Conservation (phyloP, 2,329 filamentous ascomycete genomes). For the Arachnopeziza araneosa region DNA sequence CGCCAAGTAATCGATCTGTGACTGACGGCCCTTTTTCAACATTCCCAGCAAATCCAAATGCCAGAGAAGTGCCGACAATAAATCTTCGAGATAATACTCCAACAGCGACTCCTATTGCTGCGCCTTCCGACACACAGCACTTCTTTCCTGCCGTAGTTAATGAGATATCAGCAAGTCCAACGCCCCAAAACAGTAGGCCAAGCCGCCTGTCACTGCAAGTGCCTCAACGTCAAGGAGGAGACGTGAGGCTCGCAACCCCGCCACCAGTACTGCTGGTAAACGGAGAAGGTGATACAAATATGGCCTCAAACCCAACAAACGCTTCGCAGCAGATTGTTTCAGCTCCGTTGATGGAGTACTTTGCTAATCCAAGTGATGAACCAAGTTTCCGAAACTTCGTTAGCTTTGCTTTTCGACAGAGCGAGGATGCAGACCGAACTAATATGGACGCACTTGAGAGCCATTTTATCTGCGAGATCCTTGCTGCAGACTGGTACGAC, state of each 20-base stretch:
- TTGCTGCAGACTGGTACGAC: slow-evolving; percentile 48
- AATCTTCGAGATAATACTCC: slow-evolving; percentile 36
- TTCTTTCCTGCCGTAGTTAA: slow-evolving; percentile 29
- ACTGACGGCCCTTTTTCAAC: slow-evolving; percentile 65
- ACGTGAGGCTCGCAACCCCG: slow-evolving; percentile 57
- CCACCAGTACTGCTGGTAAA: slow-evolving; percentile 43
- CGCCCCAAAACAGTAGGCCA: slow-evolving; percentile 32
- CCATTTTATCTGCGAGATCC: slow-evolving; percentile 46
- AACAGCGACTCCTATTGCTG: slow-evolving; percentile 37
- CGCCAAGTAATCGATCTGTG: slow-evolving; percentile 65
- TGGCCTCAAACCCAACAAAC: slow-evolving; percentile 28
- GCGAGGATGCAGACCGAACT: slow-evolving; percentile 34
- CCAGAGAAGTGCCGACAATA: slow-evolving; percentile 41
- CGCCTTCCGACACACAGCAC: slow-evolving; percentile 34
- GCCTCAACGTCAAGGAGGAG: slow-evolving; percentile 53
- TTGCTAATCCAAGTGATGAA: slow-evolving; percentile 16
- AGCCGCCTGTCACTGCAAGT: slow-evolving; percentile 56
- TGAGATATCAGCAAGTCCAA: slow-evolving; percentile 5
- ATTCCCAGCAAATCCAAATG: slow-evolving; percentile 56
- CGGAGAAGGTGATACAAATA: slow-evolving; percentile 30
- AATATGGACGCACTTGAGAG: slow-evolving; percentile 53
- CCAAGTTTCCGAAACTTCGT: slow-evolving; percentile 22
- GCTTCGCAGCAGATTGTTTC: slow-evolving; percentile 17
- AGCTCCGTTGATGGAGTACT: slow-evolving; percentile 23
- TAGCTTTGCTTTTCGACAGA: slow-evolving; percentile 27